phyloP scores from a whole-genome alignment of 371 early-diverging fungal species.

The Funneliformis caledonium region DNA sequence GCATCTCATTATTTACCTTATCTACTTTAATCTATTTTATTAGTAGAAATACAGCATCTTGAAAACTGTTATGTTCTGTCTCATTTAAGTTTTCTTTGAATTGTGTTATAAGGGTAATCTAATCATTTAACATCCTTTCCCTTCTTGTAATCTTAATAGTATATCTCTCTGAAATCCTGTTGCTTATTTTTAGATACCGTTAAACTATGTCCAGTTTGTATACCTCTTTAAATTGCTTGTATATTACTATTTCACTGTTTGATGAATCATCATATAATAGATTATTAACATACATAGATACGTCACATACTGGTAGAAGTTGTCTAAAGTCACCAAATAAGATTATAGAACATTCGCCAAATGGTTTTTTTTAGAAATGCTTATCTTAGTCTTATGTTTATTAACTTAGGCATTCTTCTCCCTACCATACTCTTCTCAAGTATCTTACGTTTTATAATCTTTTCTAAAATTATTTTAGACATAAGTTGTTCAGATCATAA shows the following conservation, averaged over 20 bases:
- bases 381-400: background rate
- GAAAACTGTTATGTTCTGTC: background rate
- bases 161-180: background rate
- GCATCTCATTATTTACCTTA: background rate
- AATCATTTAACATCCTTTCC: background rate
- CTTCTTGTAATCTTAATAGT: background rate
- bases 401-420: background rate
- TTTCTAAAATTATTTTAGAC: background rate
- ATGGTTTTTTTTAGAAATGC: background rate
- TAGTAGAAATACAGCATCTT: background rate
- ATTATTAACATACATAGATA: background rate
- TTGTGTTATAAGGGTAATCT: background rate
- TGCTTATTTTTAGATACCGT: background rate
- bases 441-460: background rate
- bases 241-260: background rate
- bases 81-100: background rate
- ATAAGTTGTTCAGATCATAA: background rate
- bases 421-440: background rate
- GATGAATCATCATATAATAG: background rate
- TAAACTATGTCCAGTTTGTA: background rate
- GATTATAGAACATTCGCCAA: background rate
- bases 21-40: background rate
- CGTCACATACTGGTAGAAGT: background rate
- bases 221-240: background rate
- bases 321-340: background rate